Conservation (phyloP, 2,329 filamentous ascomycete species). For the Aspergillus eucalypticola region DNA sequence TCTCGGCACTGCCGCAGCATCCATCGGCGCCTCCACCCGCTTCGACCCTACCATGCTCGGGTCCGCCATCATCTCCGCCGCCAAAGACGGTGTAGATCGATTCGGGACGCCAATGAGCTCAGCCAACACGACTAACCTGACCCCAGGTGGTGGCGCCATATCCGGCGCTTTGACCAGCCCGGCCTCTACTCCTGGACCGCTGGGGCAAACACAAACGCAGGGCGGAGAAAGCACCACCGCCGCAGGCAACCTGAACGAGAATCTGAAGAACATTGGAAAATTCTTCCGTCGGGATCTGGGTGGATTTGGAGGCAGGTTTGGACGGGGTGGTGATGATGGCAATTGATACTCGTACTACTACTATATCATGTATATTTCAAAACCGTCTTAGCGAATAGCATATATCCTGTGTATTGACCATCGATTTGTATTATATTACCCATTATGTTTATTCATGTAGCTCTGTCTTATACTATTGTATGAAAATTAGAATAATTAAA, state of each 20-base stretch:
- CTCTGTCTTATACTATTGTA: too few relatives aligned
- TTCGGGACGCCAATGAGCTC: constrained; percentile 64
- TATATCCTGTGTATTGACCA: neutral
- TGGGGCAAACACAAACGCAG: constrained; percentile 23
- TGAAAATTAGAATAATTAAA: too few relatives aligned
- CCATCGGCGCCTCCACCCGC: constrained; percentile 51
- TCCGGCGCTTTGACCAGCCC: constrained; percentile 29
- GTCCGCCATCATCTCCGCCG: constrained; percentile 83
- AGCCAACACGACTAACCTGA: constrained; percentile 21
- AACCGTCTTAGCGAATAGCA: neutral
- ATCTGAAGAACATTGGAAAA: constrained; percentile 91
- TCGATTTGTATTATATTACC: neutral
- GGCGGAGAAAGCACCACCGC: constrained; percentile 47
- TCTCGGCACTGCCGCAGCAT: constrained; percentile 41
- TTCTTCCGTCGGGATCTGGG: constrained; percentile 91
- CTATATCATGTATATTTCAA: neutral
- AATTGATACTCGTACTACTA: neutral
- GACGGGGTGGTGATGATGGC: constrained; percentile 42
- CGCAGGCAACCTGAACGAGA: constrained; percentile 77
- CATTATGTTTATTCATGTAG: too few relatives aligned
- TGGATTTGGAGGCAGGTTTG: constrained; percentile 71
- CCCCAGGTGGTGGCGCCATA: constrained; percentile 29
- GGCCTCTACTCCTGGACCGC: constrained; percentile 26
- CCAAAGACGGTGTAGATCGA: constrained; percentile 77
- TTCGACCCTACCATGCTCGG: constrained; percentile 84